Evolutionary conservation across 106 monocot genomes (phyloP).

Genomic region (Phalaenopsis equestris): DNA sequence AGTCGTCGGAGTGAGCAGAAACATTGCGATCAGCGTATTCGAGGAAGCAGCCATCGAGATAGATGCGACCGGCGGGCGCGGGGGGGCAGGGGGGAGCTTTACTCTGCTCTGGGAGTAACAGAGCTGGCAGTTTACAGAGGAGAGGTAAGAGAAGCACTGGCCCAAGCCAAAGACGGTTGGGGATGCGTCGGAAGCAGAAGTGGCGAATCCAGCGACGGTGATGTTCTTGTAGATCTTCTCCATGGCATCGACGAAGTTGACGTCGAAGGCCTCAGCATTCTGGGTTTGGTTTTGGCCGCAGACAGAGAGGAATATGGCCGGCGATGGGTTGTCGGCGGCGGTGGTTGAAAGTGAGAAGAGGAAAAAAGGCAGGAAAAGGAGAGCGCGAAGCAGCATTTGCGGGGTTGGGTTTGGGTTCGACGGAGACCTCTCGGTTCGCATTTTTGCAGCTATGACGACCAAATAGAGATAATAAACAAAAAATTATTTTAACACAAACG

Average conservation of each 20-base stretch:
- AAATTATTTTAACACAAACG: no score
- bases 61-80: slow-evolving; percentile 18
- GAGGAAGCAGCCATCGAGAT: slow-evolving; percentile 40
- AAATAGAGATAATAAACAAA: no score
- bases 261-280: slow-evolving; percentile 20
- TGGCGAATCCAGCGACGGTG: slow-evolving; percentile 11
- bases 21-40: slow-evolving; percentile 22
- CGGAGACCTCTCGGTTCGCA: no score
- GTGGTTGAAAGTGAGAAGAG: background rate
- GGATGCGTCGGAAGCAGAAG: background rate
- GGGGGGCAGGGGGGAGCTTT: slow-evolving; percentile 33
- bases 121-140: slow-evolving; percentile 28
- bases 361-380: slow-evolving; percentile 13
- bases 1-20: slow-evolving; percentile 20
- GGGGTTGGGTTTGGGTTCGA: no score
- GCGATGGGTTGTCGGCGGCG: background rate
- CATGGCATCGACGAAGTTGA: slow-evolving; percentile 35
- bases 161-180: slow-evolving; percentile 22
- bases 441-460: no score
- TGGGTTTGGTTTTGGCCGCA: slow-evolving; percentile 14
- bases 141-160: slow-evolving; percentile 40
- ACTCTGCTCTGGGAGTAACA: slow-evolving; percentile 30
- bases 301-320: slow-evolving; percentile 16
- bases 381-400: background rate
- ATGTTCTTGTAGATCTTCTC: slow-evolving; percentile 28